phyloP scores from a whole-genome alignment of 192 early-diverging fungal genomes.

The Pilaira anomala region DNA sequence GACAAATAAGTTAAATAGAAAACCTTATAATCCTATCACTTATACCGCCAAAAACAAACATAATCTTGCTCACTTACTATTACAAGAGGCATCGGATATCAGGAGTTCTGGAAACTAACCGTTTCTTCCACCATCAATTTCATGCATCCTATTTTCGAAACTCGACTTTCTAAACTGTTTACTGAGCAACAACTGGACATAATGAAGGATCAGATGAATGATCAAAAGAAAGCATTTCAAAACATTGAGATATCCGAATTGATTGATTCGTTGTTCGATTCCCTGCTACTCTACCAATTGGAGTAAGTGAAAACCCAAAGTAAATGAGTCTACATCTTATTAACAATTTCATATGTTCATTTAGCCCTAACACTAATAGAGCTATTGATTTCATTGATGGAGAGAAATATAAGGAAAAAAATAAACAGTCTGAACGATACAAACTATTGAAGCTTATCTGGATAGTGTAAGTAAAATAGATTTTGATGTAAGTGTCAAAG shows the following conservation, averaged over 20 bases:
- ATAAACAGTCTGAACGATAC: conserved; percentile 18
- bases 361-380: conserved; percentile 13
- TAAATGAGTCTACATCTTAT: conserved; percentile 15
- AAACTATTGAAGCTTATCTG: conserved; percentile 4
- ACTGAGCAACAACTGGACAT: conserved; percentile 3
- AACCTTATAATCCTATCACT: conserved; percentile 14
- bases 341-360: conserved; percentile 16
- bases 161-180: conserved; percentile 14
- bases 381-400: conserved; percentile 5
- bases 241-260: conserved; percentile 1
- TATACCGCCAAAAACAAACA: conserved; percentile 6
- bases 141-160: conserved; percentile 1
- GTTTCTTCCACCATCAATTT: conserved; percentile 8
- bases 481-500: conserved; percentile 15
- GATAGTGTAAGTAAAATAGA: conserved; percentile 18
- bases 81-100: conserved; percentile 16
- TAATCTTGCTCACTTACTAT: conserved; percentile 12
- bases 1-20: conserved; percentile 7
- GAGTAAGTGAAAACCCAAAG: conserved; percentile 15
- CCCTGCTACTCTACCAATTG: conserved; percentile 13
- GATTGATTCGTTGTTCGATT: conserved; percentile 14
- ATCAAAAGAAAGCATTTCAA: conserved; percentile 13
- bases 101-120: conserved; percentile 8
- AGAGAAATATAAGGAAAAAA: conserved; percentile 16
- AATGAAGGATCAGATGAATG: conserved; percentile 11